Percentiles rank a stretch among this genome's conserved stretches.
These are phyloP conservation scores for Porcisia hertigi DNA, from an alignment of 208 protist species.

Conservation along the genomic window DNA sequence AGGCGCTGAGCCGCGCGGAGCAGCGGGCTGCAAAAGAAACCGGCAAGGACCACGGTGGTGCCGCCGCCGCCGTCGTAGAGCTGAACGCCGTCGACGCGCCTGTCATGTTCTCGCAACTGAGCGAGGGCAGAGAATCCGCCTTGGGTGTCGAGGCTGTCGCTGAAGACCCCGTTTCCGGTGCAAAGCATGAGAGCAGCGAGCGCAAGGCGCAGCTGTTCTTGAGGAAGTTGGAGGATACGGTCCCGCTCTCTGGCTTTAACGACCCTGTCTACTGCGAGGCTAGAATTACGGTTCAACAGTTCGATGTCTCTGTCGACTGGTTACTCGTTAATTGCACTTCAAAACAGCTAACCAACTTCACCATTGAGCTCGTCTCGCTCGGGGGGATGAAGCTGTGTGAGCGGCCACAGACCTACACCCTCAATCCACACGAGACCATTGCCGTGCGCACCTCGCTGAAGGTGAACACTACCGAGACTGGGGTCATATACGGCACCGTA, in stretches of 20 bases:
- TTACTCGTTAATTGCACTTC: slow-evolving; percentile 94
- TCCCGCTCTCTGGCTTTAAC: slow-evolving; percentile 96
- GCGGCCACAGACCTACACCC: slow-evolving; percentile 92
- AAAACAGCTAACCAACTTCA: slow-evolving; percentile 94
- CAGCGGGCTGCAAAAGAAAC: slow-evolving; percentile 15
- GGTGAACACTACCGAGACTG: slow-evolving; percentile 97
- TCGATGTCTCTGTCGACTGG: slow-evolving; percentile 97
- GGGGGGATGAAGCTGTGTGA: slow-evolving; percentile 98
- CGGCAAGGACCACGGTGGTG: slow-evolving; percentile 14
- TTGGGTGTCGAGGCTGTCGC: slow-evolving; percentile 58
- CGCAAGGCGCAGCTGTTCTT: slow-evolving; percentile 66
- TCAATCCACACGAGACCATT: slow-evolving; percentile 87
- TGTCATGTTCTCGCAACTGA: slow-evolving; percentile 80
- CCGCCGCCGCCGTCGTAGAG: slow-evolving; percentile 4
- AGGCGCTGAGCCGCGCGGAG: slow-evolving; percentile 45
- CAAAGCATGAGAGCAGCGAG: slow-evolving; percentile 26
- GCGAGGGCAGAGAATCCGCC: slow-evolving; percentile 52
- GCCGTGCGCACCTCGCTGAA: slow-evolving; percentile 96
- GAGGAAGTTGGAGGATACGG: slow-evolving; percentile 81
- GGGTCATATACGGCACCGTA: slow-evolving; percentile 97
- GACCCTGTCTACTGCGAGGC: slow-evolving; percentile 98
- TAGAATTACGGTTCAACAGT: slow-evolving; percentile 96
- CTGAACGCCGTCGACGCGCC: slow-evolving; percentile 68
- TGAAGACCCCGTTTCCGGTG: slow-evolving; percentile 20
- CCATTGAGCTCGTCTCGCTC: slow-evolving; percentile 95